A percentile compares a stretch with the other conserved stretches of the same genome.
Evolutionary conservation across 2,329 filamentous ascomycete genomes (phyloP).

Genomic region (Clonostachys rhizophaga): DNA sequence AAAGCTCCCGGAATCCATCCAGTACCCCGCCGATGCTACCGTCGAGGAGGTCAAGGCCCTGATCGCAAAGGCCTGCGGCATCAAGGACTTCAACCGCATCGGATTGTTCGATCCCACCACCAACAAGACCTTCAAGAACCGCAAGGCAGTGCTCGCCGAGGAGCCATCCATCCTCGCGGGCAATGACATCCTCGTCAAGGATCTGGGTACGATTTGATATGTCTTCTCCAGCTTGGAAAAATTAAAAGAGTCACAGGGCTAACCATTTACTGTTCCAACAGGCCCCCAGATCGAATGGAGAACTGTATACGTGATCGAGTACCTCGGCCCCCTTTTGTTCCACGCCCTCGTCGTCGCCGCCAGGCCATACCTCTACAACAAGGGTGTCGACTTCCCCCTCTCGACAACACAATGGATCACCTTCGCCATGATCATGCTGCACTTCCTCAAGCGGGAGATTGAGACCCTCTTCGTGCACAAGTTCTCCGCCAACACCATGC

Average conservation of each 20-base stretch:
- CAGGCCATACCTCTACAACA: conserved; percentile 57
- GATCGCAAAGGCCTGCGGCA: conserved; percentile 44
- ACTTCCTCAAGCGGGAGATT: conserved; percentile 93
- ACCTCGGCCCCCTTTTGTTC: conserved; percentile 85
- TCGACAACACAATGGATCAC: conserved; percentile 67
- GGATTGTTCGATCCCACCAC: conserved; percentile 56
- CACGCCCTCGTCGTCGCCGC: conserved; percentile 70
- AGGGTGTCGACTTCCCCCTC: conserved; percentile 38
- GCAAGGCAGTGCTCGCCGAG: conserved; percentile 45
- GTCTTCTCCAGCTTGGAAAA: neutral
- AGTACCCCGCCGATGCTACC: conserved; percentile 44
- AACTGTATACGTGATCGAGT: conserved; percentile 93
- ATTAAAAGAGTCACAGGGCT: neutral
- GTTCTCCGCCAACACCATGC: conserved; percentile 95
- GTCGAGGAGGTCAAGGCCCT: conserved; percentile 55
- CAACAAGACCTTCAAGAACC: conserved; percentile 60
- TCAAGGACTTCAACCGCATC: conserved; percentile 56
- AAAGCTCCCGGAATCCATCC: conserved; percentile 46
- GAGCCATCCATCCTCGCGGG: conserved; percentile 41
- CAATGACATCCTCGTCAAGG: conserved; percentile 77
- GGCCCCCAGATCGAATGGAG: conserved; percentile 88
- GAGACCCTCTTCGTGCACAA: conserved; percentile 94
- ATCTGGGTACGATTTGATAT: conserved; percentile 63
- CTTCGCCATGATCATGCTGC: conserved; percentile 68
- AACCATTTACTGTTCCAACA: conserved; percentile 22